Conservation (phyloP, 495 filamentous ascomycete species). For the Lichina pygmaea region DNA sequence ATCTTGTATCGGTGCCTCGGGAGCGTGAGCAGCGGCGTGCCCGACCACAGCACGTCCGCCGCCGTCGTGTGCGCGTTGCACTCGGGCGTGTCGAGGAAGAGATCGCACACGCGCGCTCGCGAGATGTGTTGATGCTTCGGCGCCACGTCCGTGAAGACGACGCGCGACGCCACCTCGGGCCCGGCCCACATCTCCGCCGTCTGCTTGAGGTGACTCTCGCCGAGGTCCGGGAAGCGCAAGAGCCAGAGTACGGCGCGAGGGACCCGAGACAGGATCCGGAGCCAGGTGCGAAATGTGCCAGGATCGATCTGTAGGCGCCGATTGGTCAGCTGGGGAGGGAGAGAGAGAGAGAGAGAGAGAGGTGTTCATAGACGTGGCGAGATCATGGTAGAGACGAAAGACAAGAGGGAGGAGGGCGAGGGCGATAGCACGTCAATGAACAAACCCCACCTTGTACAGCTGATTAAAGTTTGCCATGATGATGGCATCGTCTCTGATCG, state of each 20-base stretch:
- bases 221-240: conserved; percentile 82
- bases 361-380: no score
- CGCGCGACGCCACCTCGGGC: conserved; percentile 61
- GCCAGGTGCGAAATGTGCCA: conserved; percentile 86
- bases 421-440: conserved; percentile 4
- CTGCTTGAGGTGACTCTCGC: conserved; percentile 57
- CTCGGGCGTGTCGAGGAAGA: conserved; percentile 93
- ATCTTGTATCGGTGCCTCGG: conserved; percentile 95
- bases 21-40: conserved; percentile 78
- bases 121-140: conserved; percentile 89
- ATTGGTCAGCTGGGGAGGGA: conserved; percentile 1
- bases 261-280: conserved; percentile 67
- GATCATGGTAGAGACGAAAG: background rate
- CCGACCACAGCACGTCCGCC: conserved; percentile 87
- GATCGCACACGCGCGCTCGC: conserved; percentile 69
- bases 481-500: conserved; percentile 54
- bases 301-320: conserved; percentile 54
- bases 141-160: conserved; percentile 90
- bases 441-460: conserved; percentile 61
- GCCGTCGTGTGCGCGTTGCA: conserved; percentile 97
- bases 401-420: background rate
- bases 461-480: conserved; percentile 98
- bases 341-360: background rate
- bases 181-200: conserved; percentile 69
- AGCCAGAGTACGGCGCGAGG: conserved; percentile 89